phyloP scores from a whole-genome alignment of 257 asterid species.

The Pogostemon cablin region DNA sequence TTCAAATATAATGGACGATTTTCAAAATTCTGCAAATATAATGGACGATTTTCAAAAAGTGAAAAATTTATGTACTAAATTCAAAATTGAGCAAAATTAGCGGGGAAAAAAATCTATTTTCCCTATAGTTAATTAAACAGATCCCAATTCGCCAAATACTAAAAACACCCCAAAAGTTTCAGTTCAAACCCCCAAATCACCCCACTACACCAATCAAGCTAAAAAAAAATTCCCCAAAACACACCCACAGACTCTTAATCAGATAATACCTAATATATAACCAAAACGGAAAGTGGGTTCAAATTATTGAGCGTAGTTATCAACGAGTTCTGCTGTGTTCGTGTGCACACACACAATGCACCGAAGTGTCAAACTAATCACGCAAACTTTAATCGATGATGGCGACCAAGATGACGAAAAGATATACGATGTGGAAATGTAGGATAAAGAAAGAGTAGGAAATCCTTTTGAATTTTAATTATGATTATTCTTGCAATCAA shows the following conservation, averaged over 20 bases:
- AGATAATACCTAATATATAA: constrained; percentile 28
- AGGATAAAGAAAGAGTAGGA: constrained; percentile 12
- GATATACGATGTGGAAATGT: constrained; percentile 20
- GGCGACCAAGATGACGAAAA: constrained; percentile 12
- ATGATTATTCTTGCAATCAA: constrained; percentile 16
- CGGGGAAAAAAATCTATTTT: no score
- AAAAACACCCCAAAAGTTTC: constrained; percentile 23
- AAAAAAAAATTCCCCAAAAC: not conserved
- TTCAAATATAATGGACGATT: no score
- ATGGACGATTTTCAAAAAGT: no score
- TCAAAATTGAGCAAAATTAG: no score
- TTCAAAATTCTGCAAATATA: no score
- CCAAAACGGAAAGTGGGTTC: not conserved
- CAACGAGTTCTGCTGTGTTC: constrained; percentile 26
- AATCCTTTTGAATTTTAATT: constrained; percentile 32
- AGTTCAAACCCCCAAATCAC: constrained; percentile 40
- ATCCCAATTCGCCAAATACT: constrained; percentile 31
- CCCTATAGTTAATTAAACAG: constrained; percentile 27
- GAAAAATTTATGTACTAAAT: no score
- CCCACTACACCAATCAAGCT: constrained; percentile 6
- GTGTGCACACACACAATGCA: constrained; percentile 3
- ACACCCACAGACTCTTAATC: not conserved
- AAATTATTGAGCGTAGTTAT: constrained; percentile 1
- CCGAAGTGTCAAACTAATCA: constrained; percentile 7
- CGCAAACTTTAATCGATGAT: constrained; percentile 27